phyloP scores from a whole-genome alignment of 345 rosid species.

The Physaria fendleri region DNA sequence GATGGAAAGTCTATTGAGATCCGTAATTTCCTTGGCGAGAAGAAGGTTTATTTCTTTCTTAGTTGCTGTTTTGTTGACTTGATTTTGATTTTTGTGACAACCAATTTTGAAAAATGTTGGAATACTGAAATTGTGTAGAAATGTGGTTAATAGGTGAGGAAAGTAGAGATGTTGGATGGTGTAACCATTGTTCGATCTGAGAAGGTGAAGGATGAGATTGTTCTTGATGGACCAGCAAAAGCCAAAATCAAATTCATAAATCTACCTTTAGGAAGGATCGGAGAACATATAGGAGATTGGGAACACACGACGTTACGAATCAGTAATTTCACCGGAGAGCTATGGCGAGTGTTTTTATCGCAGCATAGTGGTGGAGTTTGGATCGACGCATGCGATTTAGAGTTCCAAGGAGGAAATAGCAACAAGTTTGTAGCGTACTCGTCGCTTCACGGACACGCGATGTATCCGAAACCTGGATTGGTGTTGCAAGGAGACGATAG shows the following conservation, averaged over 20 bases:
- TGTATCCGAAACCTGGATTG: slow-evolving; percentile 65
- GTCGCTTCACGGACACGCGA: slow-evolving; percentile 73
- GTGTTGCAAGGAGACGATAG: slow-evolving; percentile 62
- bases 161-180: slow-evolving; percentile 55
- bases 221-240: slow-evolving; percentile 61
- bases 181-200: too few species aligned
- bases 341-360: slow-evolving; percentile 47
- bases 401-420: slow-evolving; percentile 39
- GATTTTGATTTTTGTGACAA: neutral
- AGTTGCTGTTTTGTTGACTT: neutral
- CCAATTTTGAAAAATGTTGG: neutral
- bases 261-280: slow-evolving; percentile 53
- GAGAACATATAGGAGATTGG: slow-evolving; percentile 89
- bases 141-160: slow-evolving; percentile 48
- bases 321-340: slow-evolving; percentile 71
- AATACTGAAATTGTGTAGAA: too few species aligned
- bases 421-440: slow-evolving; percentile 57
- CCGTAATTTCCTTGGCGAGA: slow-evolving; percentile 49
- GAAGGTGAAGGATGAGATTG: slow-evolving; percentile 58
- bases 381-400: slow-evolving; percentile 59
- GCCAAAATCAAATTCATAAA: slow-evolving; percentile 58
- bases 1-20: slow-evolving; percentile 34
- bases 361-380: slow-evolving; percentile 70
- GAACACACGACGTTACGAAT: slow-evolving; percentile 73
- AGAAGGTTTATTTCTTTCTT: slow-evolving; percentile 27